Evolutionary conservation across 2,329 filamentous ascomycete species (phyloP), one percentile per base, ranked within the genome.

Genomic region (Phialocephala sp.): DNA sequence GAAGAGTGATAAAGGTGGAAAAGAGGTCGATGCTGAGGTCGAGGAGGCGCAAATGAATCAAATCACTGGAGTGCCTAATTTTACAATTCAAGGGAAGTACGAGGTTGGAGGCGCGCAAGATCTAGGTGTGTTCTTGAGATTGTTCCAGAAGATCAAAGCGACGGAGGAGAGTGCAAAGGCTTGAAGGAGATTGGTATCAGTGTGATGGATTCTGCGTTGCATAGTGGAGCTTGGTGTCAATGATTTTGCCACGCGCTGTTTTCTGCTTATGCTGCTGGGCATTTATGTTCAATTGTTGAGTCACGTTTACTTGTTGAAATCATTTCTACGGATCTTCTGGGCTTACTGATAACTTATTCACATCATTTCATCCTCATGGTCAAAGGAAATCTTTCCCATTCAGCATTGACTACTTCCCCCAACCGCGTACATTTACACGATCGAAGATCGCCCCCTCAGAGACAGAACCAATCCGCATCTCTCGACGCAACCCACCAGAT

Each of bases 71-170:
- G 92, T 95, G 67, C 91, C 92, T 8, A 87, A 91, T 76, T 94
- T 92, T 75, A 87, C 87, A 14, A 85, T 95, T 68, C 89, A 94
- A 73, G 88, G 82, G 1, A 81, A 80, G 70, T 89, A 87, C 76
- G 85, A 89, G 70, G 77, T 94, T 36, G 84, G 87, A 35, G 92
- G 91, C 1, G 91, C 91, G 1, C 88, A 93, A 78, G 90, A 93
- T 66, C 83, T 88, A 1, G 80, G 82, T 55, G 84, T 83, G 1
- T 94, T 94, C 73, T 76, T 91, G 67, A 81, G 87, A 72, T 79
- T 89, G 57, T 91, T 94, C 76, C 80, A 87, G 68, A 81, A 83
- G 72, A 82, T 87, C 47, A 74, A 75, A 72, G 69, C 75, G 71
- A 66, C 72, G 74, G 74, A 77, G 55, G 74, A 77, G 54, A 59